Percentiles rank a stretch among this genome's conserved stretches.
Conservation (phyloP, 2,329 filamentous ascomycete species). For the Orbilia ellipsospora region DNA sequence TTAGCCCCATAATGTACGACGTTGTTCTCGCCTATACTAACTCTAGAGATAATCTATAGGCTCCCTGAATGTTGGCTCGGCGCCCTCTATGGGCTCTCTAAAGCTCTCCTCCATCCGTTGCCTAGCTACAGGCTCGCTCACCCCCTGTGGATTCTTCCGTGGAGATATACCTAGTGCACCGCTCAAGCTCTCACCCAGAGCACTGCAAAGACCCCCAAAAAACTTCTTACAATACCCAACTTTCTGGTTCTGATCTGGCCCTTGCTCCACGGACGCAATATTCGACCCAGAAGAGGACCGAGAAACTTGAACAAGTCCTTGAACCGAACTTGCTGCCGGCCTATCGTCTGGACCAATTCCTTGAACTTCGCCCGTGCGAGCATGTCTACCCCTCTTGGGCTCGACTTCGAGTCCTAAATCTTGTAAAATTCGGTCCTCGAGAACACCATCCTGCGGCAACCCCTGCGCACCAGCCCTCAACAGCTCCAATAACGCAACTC, state of each 20-base stretch:
- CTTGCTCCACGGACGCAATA: background rate
- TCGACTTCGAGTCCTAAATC: background rate
- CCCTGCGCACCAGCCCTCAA: background rate
- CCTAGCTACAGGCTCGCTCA: too few species aligned
- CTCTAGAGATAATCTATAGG: too few species aligned
- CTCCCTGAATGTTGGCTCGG: too few species aligned
- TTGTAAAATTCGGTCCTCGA: background rate
- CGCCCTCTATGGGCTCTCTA: slow-evolving; percentile 17
- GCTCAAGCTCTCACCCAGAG: slow-evolving; percentile 1
- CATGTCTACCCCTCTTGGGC: too few species aligned
- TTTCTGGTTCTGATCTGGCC: background rate
- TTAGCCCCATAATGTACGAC: too few species aligned
- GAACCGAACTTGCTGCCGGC: too few species aligned
- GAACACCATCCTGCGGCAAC: too few species aligned
- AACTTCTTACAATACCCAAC: slow-evolving; percentile 15
- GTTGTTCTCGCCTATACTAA: too few species aligned
- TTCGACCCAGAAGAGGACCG: background rate
- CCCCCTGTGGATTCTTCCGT: too few species aligned
- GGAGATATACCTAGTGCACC: slow-evolving; percentile 16
- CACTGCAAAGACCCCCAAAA: slow-evolving; percentile 23
- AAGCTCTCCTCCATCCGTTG: background rate
- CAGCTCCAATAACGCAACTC: background rate
- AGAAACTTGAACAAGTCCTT: background rate
- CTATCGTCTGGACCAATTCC: too few species aligned
- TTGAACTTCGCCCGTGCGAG: too few species aligned